A percentile compares a stretch with the other conserved stretches of the same genome.
Conservation (phyloP, 1,284 basidiomycete species). For the Rugosomyces carneus region DNA sequence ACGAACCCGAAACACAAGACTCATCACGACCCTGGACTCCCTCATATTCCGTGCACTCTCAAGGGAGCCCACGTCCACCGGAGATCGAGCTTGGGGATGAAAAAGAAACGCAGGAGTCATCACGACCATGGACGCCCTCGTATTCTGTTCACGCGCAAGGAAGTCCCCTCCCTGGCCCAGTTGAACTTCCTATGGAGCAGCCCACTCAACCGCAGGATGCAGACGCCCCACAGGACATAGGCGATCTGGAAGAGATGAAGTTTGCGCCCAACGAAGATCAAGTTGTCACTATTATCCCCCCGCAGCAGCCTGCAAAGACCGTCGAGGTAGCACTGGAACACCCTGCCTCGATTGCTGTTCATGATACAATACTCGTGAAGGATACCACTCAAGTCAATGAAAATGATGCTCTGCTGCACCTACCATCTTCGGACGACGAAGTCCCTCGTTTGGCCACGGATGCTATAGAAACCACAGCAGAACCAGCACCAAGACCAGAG, state of each 20-base stretch:
- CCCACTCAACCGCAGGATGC: neutral
- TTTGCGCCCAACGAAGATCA: slow-evolving; percentile 12
- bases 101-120: slow-evolving; percentile 6
- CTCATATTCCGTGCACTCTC: slow-evolving; percentile 23
- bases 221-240: slow-evolving; percentile 2
- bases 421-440: neutral
- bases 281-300: neutral
- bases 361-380: too few relatives aligned
- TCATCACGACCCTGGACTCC: slow-evolving; percentile 23
- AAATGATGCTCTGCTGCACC: too few relatives aligned
- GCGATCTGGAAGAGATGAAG: slow-evolving; percentile 12
- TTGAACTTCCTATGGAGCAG: slow-evolving; percentile 9
- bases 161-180: slow-evolving; percentile 17
- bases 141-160: slow-evolving; percentile 27
- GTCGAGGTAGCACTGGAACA: neutral
- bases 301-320: neutral
- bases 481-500: neutral
- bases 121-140: slow-evolving; percentile 24
- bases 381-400: too few relatives aligned
- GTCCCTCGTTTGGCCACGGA: slow-evolving; percentile 12
- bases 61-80: slow-evolving; percentile 18
- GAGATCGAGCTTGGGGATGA: slow-evolving; percentile 2
- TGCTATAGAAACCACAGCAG: slow-evolving; percentile 7
- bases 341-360: too few relatives aligned
- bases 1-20: slow-evolving; percentile 4